A percentile compares a stretch with the other conserved stretches of the same genome.
phyloP scores from a whole-genome alignment of 495 filamentous ascomycete species.

The Podospora australis region DNA sequence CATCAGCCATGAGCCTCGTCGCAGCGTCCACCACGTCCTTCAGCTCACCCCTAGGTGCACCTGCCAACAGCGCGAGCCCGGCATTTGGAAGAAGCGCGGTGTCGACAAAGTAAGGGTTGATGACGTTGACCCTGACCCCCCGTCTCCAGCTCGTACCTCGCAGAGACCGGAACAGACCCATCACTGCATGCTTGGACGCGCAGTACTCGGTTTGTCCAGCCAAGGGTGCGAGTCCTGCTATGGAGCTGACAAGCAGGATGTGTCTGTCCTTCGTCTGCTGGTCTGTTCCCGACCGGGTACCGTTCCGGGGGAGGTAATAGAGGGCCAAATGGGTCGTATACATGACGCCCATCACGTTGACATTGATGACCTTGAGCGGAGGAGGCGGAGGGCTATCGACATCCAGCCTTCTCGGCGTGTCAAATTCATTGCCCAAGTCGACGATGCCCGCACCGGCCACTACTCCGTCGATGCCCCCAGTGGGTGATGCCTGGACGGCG shows the following conservation, averaged over 20 bases:
- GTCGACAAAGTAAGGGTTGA: conserved; percentile 62
- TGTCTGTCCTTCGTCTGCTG: conserved; percentile 33
- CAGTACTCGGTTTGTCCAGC: conserved; percentile 48
- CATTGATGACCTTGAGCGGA: conserved; percentile 46
- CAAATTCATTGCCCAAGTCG: conserved; percentile 19
- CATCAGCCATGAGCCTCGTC: conserved; percentile 40
- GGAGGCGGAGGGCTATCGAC: conserved; percentile 29
- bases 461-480: conserved; percentile 53
- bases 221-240: conserved; percentile 45
- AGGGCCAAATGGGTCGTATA: conserved; percentile 62
- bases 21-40: conserved; percentile 44
- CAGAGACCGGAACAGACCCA: conserved; percentile 56
- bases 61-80: conserved; percentile 46
- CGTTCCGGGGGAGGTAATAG: conserved; percentile 45
- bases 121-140: conserved; percentile 53
- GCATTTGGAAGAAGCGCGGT: conserved; percentile 46
- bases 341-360: conserved; percentile 57
- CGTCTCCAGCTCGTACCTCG: conserved; percentile 37
- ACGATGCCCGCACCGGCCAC: conserved; percentile 65
- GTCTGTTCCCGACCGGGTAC: background rate
- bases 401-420: conserved; percentile 23
- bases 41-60: conserved; percentile 41
- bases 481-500: conserved; percentile 46
- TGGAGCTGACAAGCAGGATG: conserved; percentile 50
- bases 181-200: conserved; percentile 56